phyloP scores from a whole-genome alignment of 225 moss, liverwort and hornwort species.

The Sphagnum contortum region DNA sequence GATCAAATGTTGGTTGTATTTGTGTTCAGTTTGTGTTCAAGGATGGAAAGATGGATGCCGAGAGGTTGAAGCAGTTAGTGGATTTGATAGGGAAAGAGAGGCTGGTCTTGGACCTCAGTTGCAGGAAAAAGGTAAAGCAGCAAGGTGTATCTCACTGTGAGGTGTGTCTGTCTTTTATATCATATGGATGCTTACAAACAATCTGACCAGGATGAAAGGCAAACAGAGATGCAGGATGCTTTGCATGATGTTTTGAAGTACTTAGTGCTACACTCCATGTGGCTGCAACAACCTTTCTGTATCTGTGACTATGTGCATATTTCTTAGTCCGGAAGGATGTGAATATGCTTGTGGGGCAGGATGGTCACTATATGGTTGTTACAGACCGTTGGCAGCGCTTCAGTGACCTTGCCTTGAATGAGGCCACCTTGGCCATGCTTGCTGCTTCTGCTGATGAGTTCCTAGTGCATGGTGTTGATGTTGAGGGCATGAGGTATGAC shows the following conservation, averaged over 20 bases:
- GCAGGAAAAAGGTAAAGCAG: conserved; percentile 57
- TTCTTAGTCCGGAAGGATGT: no score
- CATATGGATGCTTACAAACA: no score
- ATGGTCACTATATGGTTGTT: conserved; percentile 79
- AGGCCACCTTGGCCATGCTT: conserved; percentile 56
- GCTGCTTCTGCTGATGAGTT: conserved; percentile 90
- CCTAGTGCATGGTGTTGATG: conserved; percentile 94
- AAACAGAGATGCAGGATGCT: no score
- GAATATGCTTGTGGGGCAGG: conserved; percentile 31
- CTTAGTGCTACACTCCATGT: no score
- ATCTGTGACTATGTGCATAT: no score
- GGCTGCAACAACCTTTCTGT: no score
- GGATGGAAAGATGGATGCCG: conserved; percentile 71
- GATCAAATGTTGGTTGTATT: background rate
- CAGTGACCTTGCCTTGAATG: conserved; percentile 71
- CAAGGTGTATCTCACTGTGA: background rate
- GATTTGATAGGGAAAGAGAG: conserved; percentile 52
- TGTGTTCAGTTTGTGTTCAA: conserved; percentile 83
- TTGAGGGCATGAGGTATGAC: conserved; percentile 82
- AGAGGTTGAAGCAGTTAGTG: conserved; percentile 62
- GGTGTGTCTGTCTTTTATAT: no score
- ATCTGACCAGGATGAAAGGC: no score
- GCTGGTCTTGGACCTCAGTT: conserved; percentile 90
- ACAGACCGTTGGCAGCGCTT: conserved; percentile 99
- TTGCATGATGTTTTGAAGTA: no score